These are phyloP conservation scores for Saccharomyces hybrid DNA, from an alignment of 1,139 yeast genomes.

Conservation along the genomic window DNA sequence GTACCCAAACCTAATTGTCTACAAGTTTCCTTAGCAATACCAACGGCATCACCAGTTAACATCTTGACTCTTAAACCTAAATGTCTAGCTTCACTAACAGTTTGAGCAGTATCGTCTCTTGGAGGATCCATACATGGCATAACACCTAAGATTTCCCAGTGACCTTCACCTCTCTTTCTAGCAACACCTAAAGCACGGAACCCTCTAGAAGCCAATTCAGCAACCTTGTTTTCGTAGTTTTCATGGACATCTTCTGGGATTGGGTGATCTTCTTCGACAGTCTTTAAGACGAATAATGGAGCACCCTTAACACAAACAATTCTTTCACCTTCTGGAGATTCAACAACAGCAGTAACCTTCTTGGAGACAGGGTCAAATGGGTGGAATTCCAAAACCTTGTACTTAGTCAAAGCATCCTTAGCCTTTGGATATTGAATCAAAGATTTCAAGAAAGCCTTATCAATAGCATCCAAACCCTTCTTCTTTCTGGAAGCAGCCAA, in stretches of 20 bases:
- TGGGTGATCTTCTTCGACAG: conserved; percentile 92
- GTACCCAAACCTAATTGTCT: conserved; percentile 95
- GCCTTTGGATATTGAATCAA: conserved; percentile 82
- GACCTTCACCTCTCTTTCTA: conserved; percentile 96
- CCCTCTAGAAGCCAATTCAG: conserved; percentile 95
- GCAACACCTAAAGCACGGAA: conserved; percentile 98
- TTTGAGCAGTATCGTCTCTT: conserved; percentile 94
- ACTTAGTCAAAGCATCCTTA: conserved; percentile 84
- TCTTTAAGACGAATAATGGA: conserved; percentile 84
- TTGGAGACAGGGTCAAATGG: conserved; percentile 96
- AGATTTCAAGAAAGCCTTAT: conserved; percentile 91
- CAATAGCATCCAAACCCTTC: conserved; percentile 97
- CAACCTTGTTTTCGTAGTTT: conserved; percentile 90
- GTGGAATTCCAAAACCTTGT: conserved; percentile 89
- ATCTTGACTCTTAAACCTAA: conserved; percentile 92
- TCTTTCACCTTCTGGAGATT: conserved; percentile 91
- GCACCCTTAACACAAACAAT: conserved; percentile 97
- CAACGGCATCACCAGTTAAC: conserved; percentile 98
- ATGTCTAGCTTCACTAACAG: conserved; percentile 83
- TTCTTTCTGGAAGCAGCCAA: conserved; percentile 95
- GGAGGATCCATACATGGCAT: conserved; percentile 99
- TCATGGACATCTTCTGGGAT: conserved; percentile 89
- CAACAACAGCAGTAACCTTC: conserved; percentile 89
- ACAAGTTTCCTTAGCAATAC: conserved; percentile 96
- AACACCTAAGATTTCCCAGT: conserved; percentile 95